Base-by-base conservation (phyloP, 306 rosid genomes). In the Begonia masoniana region DNA sequence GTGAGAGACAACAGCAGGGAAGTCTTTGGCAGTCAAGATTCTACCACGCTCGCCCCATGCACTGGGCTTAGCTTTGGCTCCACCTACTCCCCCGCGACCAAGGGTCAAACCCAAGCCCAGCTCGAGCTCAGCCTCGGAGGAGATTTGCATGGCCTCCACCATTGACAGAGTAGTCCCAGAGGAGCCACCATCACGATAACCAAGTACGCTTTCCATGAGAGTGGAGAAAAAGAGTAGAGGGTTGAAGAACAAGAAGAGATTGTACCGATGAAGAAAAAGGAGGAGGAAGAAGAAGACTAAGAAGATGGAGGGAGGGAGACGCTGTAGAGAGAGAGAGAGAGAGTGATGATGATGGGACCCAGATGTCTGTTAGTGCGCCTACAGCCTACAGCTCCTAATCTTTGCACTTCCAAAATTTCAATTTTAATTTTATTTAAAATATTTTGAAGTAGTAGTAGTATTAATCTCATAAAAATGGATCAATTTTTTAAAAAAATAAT, bases 21-120 rank as follows among this genome's bases (percentile, higher is more conserved):
- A 78, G 57, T 82, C 85, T 17, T 78, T 73, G 15, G 89, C 89
- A 13, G 76, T 82, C 72, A 82, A 68, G 60, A 82, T 82, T 62
- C 85, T 61, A 39, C 82, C 74, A 53, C 79, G 67, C 54, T 75
- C 82, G 31, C 71, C 88, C 77, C 78, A 72, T 10, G 51, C 69
- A 73, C 69, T 62, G 2, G 47, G 10, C 54, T 64, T 78, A 10
- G 65, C 14, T 62, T 67, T 72, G 53, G 63, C 67, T 7, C 41
- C 62, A 21, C 57, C 72, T 35, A 69, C 61, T 19, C 53, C 53
- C 26, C 81, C 79, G 1, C 68, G 63, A 65, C 79, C 65, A n/a
- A 71, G 67, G 46, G 71, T 69, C 19, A 72, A 26, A 42, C 75
- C 76, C 45, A 80, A 60, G 57, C 78, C 82, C 54, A 78, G 61